Base-by-base conservation (phyloP, 2,329 filamentous ascomycete genomes). In the Aspergillus sp. region DNA sequence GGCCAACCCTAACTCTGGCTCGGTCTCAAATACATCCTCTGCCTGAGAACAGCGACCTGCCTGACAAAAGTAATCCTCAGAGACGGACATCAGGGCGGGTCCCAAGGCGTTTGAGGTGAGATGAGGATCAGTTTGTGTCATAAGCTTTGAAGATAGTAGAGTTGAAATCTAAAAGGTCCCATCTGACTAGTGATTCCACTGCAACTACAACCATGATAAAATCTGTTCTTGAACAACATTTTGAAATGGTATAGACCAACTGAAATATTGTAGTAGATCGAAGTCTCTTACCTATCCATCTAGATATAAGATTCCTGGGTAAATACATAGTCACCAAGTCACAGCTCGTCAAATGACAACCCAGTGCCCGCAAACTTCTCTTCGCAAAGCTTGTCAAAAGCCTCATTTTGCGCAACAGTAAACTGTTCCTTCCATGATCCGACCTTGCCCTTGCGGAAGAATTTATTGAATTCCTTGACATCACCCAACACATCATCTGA, bases 101-200 rank as follows among this genome's bases (percentile, higher is more conserved):
- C 42, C 28, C 26, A 42, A 42, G 42, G 44, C 40, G 33, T 42
- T 8, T 32, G 42, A 46, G 8, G 28, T 29, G 27, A 29, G 34
- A 36, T 36, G 34, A 36, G 34, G 34, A 36, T 36, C 34, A 36
- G 34, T 12, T 36, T 36, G 34, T 36, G 34, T 12, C 34, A 36
- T 36, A 36, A 36, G 34, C 34, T n/a, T 36, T 36, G 12, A 36
- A 36, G 34, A 36, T 36, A 36, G 34, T 36, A 36, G 34, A n/a
- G 12, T 36, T 36, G 12, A 36, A 36, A 36, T n/a, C 10, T 36
- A n/a, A 36, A 12, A 36, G 34, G 9, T 36, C 34, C 12, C 34
- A 36, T 36, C 34, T 36, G 34, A 36, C 19, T 19, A 19, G 19
- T 19, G 19, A 19, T 19, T 19, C 19, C 19, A 19, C 19, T 19